phyloP scores from a whole-genome alignment of 2,329 filamentous ascomycete species.

The Neofusicoccum umdonicola region DNA sequence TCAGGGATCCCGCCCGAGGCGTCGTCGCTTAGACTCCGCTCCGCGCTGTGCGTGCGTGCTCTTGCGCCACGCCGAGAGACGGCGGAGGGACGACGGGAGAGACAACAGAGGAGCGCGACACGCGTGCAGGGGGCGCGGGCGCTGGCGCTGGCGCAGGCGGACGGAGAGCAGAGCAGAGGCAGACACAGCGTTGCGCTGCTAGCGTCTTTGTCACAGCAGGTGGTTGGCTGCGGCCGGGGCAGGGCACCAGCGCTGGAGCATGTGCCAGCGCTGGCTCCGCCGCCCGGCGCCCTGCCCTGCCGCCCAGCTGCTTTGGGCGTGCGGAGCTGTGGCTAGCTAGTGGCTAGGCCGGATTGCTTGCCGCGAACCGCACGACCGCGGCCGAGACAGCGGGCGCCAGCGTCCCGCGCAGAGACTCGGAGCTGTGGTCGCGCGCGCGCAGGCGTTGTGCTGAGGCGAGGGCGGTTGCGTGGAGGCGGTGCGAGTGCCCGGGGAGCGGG shows the following conservation, averaged over 20 bases:
- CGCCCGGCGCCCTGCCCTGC: background rate
- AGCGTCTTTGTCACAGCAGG: background rate
- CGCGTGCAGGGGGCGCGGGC: background rate
- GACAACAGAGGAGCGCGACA: background rate
- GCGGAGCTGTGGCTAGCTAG: slow-evolving; percentile 3
- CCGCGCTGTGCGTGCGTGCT: slow-evolving; percentile 14
- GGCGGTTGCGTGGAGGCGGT: background rate
- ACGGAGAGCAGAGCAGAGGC: background rate
- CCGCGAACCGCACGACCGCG: background rate
- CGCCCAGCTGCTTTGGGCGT: slow-evolving; percentile 2
- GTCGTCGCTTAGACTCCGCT: slow-evolving; percentile 16
- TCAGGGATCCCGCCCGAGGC: slow-evolving; percentile 15
- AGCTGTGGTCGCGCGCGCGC: background rate
- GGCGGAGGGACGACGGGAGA: background rate
- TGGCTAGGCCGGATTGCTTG: background rate
- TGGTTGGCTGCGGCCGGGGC: background rate
- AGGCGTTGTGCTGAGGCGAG: too few species aligned
- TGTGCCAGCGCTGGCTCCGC: background rate
- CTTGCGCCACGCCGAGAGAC: slow-evolving; percentile 7
- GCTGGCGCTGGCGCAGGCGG: background rate
- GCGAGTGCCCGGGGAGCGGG: background rate
- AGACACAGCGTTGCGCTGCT: background rate
- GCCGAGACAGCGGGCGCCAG: background rate
- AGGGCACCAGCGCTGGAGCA: background rate
- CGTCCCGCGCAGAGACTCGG: background rate